A percentile compares a stretch with the other conserved stretches of the same genome.
Conservation (phyloP, 306 rosid species). For the Pterocarpus macrocarpus region DNA sequence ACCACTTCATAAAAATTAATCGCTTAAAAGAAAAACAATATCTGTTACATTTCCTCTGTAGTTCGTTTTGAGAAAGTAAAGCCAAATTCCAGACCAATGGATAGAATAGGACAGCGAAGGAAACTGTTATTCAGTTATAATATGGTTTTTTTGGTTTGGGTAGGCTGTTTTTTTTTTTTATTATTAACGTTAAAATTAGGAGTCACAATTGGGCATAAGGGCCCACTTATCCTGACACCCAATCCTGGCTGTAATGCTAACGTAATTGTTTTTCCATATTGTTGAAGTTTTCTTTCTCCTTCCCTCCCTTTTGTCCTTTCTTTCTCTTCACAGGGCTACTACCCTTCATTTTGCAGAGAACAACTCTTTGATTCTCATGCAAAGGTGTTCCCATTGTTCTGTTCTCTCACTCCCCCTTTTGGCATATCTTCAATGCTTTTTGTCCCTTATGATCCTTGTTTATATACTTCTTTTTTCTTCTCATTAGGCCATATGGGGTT, state of each 20-base stretch:
- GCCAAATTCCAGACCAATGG: background rate
- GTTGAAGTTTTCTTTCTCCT: slow-evolving; percentile 37
- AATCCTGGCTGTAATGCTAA: slow-evolving; percentile 35
- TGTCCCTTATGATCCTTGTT: no score
- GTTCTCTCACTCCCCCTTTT: no score
- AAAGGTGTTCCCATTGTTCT: slow-evolving; percentile 36
- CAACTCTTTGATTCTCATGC: slow-evolving; percentile 50
- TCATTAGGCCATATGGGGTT: background rate
- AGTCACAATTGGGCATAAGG: slow-evolving; percentile 16
- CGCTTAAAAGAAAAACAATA: background rate
- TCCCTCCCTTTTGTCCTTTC: slow-evolving; percentile 49
- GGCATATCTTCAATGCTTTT: no score
- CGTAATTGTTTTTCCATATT: background rate
- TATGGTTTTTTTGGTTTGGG: slow-evolving; percentile 9
- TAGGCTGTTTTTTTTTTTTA: background rate
- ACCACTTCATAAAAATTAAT: no score
- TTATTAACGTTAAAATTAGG: slow-evolving; percentile 46
- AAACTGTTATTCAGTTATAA: slow-evolving; percentile 38
- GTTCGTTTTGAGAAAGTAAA: slow-evolving; percentile 5
- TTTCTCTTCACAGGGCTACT: slow-evolving; percentile 34
- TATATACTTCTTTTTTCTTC: background rate
- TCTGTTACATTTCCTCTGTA: background rate
- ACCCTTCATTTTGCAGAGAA: slow-evolving; percentile 44
- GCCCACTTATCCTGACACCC: slow-evolving; percentile 34
- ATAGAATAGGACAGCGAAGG: slow-evolving; percentile 16